Conservation (phyloP, 2,329 filamentous ascomycete species). For the Aureobasidium sp. region DNA sequence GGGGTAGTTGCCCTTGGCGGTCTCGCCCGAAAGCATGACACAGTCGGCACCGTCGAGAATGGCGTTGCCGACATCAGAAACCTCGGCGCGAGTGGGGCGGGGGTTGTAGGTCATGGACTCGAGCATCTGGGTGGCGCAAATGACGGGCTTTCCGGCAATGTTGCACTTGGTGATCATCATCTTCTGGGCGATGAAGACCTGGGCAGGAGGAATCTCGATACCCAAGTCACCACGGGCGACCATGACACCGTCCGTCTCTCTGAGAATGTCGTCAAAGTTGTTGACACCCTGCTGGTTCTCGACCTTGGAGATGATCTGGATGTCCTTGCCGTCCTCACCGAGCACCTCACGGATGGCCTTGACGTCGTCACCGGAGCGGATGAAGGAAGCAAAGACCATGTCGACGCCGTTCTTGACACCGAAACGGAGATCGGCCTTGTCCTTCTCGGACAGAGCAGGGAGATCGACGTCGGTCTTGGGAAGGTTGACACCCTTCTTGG, state of each 20-base stretch:
- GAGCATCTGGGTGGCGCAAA: constrained; percentile 98
- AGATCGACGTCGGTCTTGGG: constrained; percentile 98
- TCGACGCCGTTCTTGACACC: constrained; percentile 98
- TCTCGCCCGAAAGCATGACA: constrained; percentile 99
- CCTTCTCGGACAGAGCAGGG: constrained; percentile 94
- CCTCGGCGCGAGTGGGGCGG: constrained; percentile 93
- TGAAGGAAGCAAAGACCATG: constrained; percentile 99
- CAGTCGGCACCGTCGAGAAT: constrained; percentile 97
- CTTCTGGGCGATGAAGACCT: constrained; percentile 99
- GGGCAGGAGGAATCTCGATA: constrained; percentile 96
- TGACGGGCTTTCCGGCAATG: constrained; percentile 95
- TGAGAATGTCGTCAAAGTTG: constrained; percentile 97
- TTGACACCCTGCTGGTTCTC: constrained; percentile 99
- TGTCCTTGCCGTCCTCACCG: constrained; percentile 85
- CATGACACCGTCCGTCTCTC: constrained; percentile 98
- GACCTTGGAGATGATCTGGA: constrained; percentile 99
- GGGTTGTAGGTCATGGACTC: constrained; percentile 99
- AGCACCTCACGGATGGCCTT: constrained; percentile 84
- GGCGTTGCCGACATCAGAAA: constrained; percentile 96
- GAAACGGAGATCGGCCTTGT: constrained; percentile 87
- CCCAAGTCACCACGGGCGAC: constrained; percentile 96
- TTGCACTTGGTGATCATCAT: constrained; percentile 99
- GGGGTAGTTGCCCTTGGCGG: constrained; percentile 94
- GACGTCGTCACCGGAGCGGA: constrained; percentile 90
- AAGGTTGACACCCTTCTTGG: constrained; percentile 98